Evolutionary conservation across 1,139 yeast species (phyloP), one percentile per base, ranked within the genome.

Genomic region (Magnusiomyces suaveolens): DNA sequence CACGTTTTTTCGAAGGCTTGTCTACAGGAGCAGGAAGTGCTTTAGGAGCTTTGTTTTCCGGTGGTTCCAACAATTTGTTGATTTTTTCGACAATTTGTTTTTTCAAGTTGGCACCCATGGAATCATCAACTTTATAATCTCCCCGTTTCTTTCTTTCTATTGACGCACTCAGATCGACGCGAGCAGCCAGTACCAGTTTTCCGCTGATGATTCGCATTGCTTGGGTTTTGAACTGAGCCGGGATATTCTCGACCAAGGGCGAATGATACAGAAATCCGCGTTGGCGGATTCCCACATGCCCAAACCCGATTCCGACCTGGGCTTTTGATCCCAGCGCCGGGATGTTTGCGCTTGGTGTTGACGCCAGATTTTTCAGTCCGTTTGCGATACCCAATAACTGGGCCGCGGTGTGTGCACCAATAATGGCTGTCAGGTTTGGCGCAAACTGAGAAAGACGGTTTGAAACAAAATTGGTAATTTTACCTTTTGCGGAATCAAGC

Each of bases 11-110:
- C 3, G 92, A 82, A 50, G 83, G 81, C 55, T 76, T 77, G 56
- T 90, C 97, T 44, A 79, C 75, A 0, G 98, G 98, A 0, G 83
- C 75, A 0, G 97, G 94, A 50, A 92, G 71, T 0, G 97, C 95
- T 62, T 87, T 88, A 3, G 80, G 77, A 0, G 78, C 80, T 21
- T 75, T 72, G 29, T 77, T 76, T 36, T 83, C 87, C 0, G 97
- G 96, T 0, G 97, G 94, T 16, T 84, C 81, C 33, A 82, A 75
- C 39, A 88, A 69, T 64, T 87, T 87, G 53, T 83, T 88, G 6
- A 92, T 73, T 62, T 85, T 83, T 2, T 72, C 72, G 14, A 72
- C 66, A 2, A 92, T 76, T 55, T 90, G 94, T 1, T 69, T 67
- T 44, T 73, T 70, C 79, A 85, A 84, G 57, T 75, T 73, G 2